These are phyloP conservation scores for Vinca minor DNA, from an alignment of 257 asterid species.

Conservation along the genomic window DNA sequence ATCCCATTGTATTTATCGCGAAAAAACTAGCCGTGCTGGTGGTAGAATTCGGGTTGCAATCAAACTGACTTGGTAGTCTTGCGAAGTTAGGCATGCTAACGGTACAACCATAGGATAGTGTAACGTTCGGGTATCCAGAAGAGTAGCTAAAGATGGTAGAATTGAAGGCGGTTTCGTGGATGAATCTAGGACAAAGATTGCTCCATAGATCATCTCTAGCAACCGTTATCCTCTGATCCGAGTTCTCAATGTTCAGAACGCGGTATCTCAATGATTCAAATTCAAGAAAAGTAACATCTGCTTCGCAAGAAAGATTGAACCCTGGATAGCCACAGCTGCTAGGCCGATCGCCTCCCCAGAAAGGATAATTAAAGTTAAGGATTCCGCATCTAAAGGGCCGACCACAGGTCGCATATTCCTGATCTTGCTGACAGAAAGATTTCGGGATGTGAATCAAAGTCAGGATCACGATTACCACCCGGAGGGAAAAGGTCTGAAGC, in stretches of 20 bases:
- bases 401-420: constrained; percentile 21
- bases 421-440: constrained; percentile 23
- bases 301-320: constrained; percentile 33
- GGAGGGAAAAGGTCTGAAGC: constrained; percentile 1
- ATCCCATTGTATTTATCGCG: fast-evolving
- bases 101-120: constrained; percentile 40
- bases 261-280: constrained; percentile 17
- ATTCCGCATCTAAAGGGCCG: constrained; percentile 23
- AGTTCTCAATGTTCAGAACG: constrained; percentile 1
- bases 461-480: not conserved
- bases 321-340: constrained; percentile 44
- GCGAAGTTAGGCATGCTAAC: not conserved
- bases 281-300: constrained; percentile 15
- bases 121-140: constrained; percentile 23
- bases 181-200: not conserved
- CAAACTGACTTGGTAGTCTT: not conserved
- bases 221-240: constrained; percentile 12
- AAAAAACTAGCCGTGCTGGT: constrained; percentile 10
- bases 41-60: constrained; percentile 4
- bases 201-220: constrained; percentile 40
- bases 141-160: constrained; percentile 19
- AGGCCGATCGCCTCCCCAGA: constrained; percentile 38
- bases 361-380: constrained; percentile 34
- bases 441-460: constrained; percentile 18
- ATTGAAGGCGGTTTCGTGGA: constrained; percentile 7